These are phyloP conservation scores for Boletus rufocinnamomeus DNA, from an alignment of 768 basidiomycete genomes.

Conservation along the genomic window DNA sequence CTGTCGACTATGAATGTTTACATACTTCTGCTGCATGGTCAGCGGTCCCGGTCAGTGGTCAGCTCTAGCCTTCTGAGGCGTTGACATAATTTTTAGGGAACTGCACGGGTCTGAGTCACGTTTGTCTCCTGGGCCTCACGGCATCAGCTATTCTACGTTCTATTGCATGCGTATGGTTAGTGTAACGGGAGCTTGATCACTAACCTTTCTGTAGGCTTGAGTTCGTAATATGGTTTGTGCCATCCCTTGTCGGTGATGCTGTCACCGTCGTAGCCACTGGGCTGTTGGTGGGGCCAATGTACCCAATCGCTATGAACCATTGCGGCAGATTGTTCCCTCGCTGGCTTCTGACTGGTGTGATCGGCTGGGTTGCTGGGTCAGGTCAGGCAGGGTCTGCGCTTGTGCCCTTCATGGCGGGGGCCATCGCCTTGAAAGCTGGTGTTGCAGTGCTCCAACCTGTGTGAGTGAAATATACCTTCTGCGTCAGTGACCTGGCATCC, in stretches of 20 bases:
- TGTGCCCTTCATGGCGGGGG: constrained; percentile 54
- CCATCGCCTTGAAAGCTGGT: constrained; percentile 44
- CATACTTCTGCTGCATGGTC: too few species aligned
- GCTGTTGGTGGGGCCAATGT: constrained; percentile 73
- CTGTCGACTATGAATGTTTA: too few species aligned
- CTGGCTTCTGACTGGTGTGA: constrained; percentile 37
- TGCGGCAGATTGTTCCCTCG: constrained; percentile 37
- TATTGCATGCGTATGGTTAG: constrained; percentile 24
- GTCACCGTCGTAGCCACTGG: constrained; percentile 67
- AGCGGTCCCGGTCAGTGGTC: too few species aligned
- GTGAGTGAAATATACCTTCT: constrained; percentile 34
- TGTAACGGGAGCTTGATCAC: not conserved
- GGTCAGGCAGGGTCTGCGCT: constrained; percentile 53
- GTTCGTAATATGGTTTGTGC: constrained; percentile 68
- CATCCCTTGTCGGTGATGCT: constrained; percentile 63
- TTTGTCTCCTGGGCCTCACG: too few species aligned
- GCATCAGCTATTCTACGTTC: too few species aligned
- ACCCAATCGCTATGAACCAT: constrained; percentile 52
- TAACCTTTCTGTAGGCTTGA: constrained; percentile 48
- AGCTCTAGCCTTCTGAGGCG: too few species aligned
- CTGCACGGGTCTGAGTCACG: too few species aligned
- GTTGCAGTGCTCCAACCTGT: constrained; percentile 50
- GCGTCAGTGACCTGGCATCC: not conserved
- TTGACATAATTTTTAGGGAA: too few species aligned
- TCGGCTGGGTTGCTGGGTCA: constrained; percentile 56